A percentile compares a stretch with the other conserved stretches of the same genome.
These are phyloP conservation scores for Myrica gale DNA, from an alignment of 306 rosid genomes.

Conservation along the genomic window DNA sequence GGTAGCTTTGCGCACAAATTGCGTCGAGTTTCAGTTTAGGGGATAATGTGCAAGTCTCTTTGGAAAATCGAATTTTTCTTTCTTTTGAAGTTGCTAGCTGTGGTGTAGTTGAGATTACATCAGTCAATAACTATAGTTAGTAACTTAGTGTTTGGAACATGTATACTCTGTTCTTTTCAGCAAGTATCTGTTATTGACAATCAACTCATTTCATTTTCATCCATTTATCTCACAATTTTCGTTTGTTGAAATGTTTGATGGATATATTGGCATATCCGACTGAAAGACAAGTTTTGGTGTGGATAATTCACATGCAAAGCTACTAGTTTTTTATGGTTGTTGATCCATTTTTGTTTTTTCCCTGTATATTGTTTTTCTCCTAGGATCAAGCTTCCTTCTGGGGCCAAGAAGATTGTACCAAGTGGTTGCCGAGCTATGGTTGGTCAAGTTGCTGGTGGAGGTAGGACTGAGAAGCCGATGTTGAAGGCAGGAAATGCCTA, in stretches of 20 bases:
- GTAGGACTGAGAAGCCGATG: conserved; percentile 79
- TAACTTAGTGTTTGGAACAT: neutral
- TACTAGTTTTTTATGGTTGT: neutral
- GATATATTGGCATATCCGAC: too few species aligned
- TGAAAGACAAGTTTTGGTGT: neutral
- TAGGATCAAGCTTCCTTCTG: conserved; percentile 83
- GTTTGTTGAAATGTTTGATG: too few species aligned
- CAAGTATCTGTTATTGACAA: neutral
- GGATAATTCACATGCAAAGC: neutral
- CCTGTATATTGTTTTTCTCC: neutral
- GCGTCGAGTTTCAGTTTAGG: too few species aligned
- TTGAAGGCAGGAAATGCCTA: conserved; percentile 83
- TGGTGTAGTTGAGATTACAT: neutral
- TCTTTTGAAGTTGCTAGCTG: neutral
- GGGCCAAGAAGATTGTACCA: conserved; percentile 72
- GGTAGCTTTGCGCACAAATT: too few species aligned
- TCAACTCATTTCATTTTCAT: neutral
- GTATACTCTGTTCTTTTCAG: neutral
- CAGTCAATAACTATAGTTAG: neutral
- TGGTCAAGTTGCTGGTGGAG: conserved; percentile 87
- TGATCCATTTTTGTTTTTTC: neutral
- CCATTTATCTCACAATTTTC: neutral
- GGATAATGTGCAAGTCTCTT: too few species aligned
- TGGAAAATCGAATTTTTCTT: neutral
- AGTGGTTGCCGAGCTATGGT: conserved; percentile 81